These are phyloP conservation scores for Plasmodiophora brassicae DNA, from an alignment of 208 protist species.

Conservation along the genomic window DNA sequence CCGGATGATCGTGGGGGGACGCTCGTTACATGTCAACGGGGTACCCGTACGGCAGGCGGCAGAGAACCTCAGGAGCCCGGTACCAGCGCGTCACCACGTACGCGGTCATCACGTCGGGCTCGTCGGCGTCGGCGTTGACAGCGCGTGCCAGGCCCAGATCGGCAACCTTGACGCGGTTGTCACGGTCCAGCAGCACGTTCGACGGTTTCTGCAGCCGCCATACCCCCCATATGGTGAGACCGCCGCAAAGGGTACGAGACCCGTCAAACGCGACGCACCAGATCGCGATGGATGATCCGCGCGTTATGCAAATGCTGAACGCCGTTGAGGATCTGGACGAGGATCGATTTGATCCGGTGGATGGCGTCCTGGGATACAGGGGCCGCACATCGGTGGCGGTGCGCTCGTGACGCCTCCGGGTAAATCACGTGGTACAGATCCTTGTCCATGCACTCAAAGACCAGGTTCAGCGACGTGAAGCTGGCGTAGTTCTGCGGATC, in stretches of 20 bases:
- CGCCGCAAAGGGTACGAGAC: too few species aligned
- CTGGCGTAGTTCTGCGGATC: conserved; percentile 64
- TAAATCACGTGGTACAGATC: conserved; percentile 86
- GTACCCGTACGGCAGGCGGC: conserved; percentile 64
- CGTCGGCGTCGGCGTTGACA: background rate
- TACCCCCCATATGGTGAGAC: too few species aligned
- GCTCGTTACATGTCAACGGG: conserved; percentile 74
- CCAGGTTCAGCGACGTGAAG: conserved; percentile 66
- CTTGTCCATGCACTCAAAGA: conserved; percentile 89
- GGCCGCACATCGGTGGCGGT: too few species aligned
- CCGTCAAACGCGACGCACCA: background rate
- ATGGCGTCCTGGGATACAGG: too few species aligned
- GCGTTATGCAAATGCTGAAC: conserved; percentile 83
- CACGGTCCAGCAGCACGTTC: conserved; percentile 86
- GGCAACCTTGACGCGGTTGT: conserved; percentile 88
- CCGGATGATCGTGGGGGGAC: too few species aligned
- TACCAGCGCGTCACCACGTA: conserved; percentile 46
- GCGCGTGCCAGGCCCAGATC: conserved; percentile 64
- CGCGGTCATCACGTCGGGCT: background rate
- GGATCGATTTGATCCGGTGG: conserved; percentile 24
- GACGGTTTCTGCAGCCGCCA: conserved; percentile 78
- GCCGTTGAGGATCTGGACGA: conserved; percentile 74
- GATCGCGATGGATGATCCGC: conserved; percentile 40
- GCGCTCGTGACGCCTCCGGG: too few species aligned
- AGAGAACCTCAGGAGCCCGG: conserved; percentile 36